Percentiles rank a stretch among this genome's conserved stretches.
Evolutionary conservation across 306 rosid genomes (phyloP).

Genomic region (Vicia faba): DNA sequence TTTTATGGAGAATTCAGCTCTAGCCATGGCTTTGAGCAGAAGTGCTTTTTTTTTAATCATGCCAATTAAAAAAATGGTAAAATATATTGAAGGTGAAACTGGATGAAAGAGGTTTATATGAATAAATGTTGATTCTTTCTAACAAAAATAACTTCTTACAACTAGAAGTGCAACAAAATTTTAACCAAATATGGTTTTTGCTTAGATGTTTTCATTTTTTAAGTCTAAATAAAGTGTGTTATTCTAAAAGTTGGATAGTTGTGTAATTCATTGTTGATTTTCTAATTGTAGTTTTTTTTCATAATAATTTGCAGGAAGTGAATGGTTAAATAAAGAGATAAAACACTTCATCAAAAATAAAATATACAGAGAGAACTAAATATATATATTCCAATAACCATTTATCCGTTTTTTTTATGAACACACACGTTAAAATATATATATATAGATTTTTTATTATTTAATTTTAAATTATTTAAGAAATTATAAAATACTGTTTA

Average conservation of each 20-base stretch:
- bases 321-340: slow-evolving; percentile 16
- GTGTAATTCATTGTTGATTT: slow-evolving; percentile 4
- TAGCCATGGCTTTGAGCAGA: slow-evolving; percentile 39
- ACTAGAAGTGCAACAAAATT: background rate
- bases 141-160: background rate
- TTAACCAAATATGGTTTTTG: slow-evolving; percentile 36
- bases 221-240: slow-evolving; percentile 35
- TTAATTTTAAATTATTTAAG: too few species aligned
- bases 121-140: background rate
- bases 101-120: slow-evolving; percentile 13
- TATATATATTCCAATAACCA: too few species aligned
- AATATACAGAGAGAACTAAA: too few species aligned
- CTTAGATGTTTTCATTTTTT: slow-evolving; percentile 25
- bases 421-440: too few species aligned
- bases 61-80: too few species aligned
- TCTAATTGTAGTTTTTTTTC: slow-evolving; percentile 11
- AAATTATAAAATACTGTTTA: too few species aligned
- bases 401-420: too few species aligned
- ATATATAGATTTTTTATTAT: too few species aligned
- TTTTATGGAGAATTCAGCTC: slow-evolving; percentile 21
- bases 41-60: background rate
- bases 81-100: background rate
- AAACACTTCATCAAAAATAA: too few species aligned
- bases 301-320: background rate
- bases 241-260: background rate